A percentile compares a stretch with the other conserved stretches of the same genome.
phyloP scores from a whole-genome alignment of 208 protist genomes.

The Polymyxa betae region DNA sequence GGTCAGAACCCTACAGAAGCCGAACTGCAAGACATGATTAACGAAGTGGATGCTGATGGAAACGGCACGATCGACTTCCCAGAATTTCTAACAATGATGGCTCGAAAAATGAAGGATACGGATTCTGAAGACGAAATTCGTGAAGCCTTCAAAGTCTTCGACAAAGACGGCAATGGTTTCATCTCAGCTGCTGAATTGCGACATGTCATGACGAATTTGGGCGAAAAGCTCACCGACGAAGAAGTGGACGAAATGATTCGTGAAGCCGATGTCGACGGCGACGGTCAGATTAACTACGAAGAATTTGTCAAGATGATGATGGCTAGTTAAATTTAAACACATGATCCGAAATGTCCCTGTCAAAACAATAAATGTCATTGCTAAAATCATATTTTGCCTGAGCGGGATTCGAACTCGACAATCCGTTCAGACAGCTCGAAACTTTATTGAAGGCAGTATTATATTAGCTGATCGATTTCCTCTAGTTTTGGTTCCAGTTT shows the following conservation, averaged over 20 bases:
- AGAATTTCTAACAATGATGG: conserved; percentile 79
- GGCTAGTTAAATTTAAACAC: conserved; percentile 59
- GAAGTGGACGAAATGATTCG: conserved; percentile 78
- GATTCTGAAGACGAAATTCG: conserved; percentile 78
- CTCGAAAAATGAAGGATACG: conserved; percentile 71
- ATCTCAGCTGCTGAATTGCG: conserved; percentile 76
- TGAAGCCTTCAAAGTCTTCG: conserved; percentile 79
- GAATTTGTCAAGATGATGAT: conserved; percentile 78
- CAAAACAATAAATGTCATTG: too few species aligned
- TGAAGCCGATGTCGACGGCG: conserved; percentile 76
- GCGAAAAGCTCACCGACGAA: conserved; percentile 76
- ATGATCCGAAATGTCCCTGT: too few species aligned
- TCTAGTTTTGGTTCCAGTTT: too few species aligned
- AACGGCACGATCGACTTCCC: conserved; percentile 97
- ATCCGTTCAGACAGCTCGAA: too few species aligned
- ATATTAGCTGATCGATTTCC: too few species aligned
- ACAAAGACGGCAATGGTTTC: conserved; percentile 77
- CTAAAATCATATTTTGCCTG: too few species aligned
- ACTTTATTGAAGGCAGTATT: too few species aligned
- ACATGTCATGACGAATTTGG: conserved; percentile 76
- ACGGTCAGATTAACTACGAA: conserved; percentile 78
- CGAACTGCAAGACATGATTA: conserved; percentile 92
- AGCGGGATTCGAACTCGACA: too few species aligned
- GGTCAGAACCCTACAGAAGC: conserved; percentile 85
- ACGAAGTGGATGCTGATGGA: conserved; percentile 92